These are phyloP conservation scores for Epichloe aotearoae DNA, from an alignment of 2,329 filamentous ascomycete species.

Conservation along the genomic window DNA sequence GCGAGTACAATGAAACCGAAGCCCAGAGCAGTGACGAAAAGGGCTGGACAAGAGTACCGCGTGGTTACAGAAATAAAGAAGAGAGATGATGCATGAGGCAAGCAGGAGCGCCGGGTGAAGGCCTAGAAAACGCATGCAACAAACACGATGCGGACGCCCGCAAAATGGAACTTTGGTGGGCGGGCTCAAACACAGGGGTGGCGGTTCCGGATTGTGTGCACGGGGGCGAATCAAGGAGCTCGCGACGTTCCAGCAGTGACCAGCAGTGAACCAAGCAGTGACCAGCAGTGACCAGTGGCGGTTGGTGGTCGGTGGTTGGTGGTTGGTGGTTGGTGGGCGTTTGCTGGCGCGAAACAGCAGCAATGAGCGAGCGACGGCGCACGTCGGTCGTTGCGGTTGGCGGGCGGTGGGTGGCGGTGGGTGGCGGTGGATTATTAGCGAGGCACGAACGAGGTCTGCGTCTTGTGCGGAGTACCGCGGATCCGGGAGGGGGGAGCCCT, in stretches of 20 bases:
- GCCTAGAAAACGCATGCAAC: constrained; percentile 2
- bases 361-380: neutral
- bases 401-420: neutral
- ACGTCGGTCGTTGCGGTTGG: constrained; percentile 1
- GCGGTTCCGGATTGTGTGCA: neutral
- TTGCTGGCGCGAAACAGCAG: constrained; percentile 2
- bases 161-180: constrained; percentile 1
- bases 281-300: neutral
- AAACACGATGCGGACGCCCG: constrained; percentile 6
- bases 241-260: constrained; percentile 5
- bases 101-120: constrained; percentile 3
- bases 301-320: neutral
- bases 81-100: neutral
- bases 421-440: neutral
- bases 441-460: neutral
- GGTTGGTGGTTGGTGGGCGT: constrained; percentile 1
- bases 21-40: neutral
- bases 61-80: neutral
- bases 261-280: neutral
- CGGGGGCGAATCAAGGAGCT: constrained; percentile 4
- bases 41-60: neutral
- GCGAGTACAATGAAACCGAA: neutral
- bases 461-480: no score
- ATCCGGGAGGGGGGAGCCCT: no score
- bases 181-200: constrained; percentile 6